Evolutionary conservation across 2,329 filamentous ascomycete genomes (phyloP), one percentile per base, ranked within the genome.

Genomic region (Aspergillus vadensis): DNA sequence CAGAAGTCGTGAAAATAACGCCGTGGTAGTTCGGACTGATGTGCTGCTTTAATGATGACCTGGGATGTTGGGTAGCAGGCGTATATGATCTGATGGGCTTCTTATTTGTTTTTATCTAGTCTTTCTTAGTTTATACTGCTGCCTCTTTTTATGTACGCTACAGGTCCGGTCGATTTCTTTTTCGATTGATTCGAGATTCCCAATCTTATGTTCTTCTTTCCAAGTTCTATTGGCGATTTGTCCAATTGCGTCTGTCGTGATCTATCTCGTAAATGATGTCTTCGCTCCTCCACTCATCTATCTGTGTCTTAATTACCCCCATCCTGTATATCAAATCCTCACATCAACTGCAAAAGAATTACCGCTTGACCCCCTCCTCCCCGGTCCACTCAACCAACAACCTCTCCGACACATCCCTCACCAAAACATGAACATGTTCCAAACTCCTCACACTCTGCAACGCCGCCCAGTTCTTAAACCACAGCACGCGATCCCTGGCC

Each of bases 381-480:
- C 73, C 73, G 7, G 79, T 78, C 80, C 80, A 82, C 66, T 81
- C 77, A 10, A 67, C 58, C 51, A 82, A 65, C 41, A 82, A 71
- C 21, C 72, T 69, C 23, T 80, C 73, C 0, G 81, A 79, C 48
- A 81, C 81, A 73, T 81, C 79, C 55, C 74, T 76, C 1, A 86
- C 72, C 19, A 86, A 70, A 17, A 86, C 77, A 75, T 86, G 84
- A 6, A 86, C 76, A 76, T 86, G 84, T 66, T 86, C 84, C 32
- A 86, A 71, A 0, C 82, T 81, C 57, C 84, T 76, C 49, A 88
- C 85, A 66, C 84, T 87, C 73, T 88, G 86, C 72, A 88, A 67
- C 39, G 80, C 80, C 8, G 81, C 82, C 79, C 84, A 86, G 66
- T 88, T 88, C 79, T 87, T 88, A 69, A 88, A 88, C 86, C 86